phyloP scores from a whole-genome alignment of 1,284 basidiomycete genomes.

The Malassezia japonica region DNA sequence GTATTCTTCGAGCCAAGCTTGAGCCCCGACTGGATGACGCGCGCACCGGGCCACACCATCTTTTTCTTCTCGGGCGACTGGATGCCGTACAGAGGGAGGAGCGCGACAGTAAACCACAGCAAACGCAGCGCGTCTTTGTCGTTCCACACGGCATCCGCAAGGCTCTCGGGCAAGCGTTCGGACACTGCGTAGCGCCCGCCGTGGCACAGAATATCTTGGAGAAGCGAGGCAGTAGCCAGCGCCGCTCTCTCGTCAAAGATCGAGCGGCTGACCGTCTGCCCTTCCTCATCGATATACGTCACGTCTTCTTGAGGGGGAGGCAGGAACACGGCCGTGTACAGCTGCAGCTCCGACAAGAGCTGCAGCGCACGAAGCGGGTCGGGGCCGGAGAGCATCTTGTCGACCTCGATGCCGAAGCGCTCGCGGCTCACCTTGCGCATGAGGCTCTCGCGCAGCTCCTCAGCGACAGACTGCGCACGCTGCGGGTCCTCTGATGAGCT shows the following conservation, averaged over 20 bases:
- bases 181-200: slow-evolving; percentile 17
- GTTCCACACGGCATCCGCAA: slow-evolving; percentile 17
- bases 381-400: slow-evolving; percentile 47
- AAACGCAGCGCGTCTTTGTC: slow-evolving; percentile 14
- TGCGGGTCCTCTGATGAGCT: slow-evolving; percentile 3
- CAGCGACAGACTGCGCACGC: slow-evolving; percentile 19
- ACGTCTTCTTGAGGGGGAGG: slow-evolving; percentile 9
- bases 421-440: slow-evolving; percentile 43
- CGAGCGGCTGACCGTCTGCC: neutral
- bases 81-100: slow-evolving; percentile 25
- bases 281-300: neutral
- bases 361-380: slow-evolving; percentile 31
- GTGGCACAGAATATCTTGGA: slow-evolving; percentile 16
- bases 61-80: slow-evolving; percentile 33
- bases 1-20: slow-evolving; percentile 36
- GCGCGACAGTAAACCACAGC: slow-evolving; percentile 26
- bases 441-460: slow-evolving; percentile 52
- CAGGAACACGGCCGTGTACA: slow-evolving; percentile 35
- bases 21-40: slow-evolving; percentile 32
- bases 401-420: slow-evolving; percentile 47
- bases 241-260: slow-evolving; percentile 1
- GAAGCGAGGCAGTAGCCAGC: slow-evolving; percentile 5
- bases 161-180: slow-evolving; percentile 17
- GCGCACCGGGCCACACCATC: slow-evolving; percentile 30
- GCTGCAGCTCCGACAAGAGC: slow-evolving; percentile 30